Conservation (phyloP, 306 rosid genomes). For the Begonia loranthoides region DNA sequence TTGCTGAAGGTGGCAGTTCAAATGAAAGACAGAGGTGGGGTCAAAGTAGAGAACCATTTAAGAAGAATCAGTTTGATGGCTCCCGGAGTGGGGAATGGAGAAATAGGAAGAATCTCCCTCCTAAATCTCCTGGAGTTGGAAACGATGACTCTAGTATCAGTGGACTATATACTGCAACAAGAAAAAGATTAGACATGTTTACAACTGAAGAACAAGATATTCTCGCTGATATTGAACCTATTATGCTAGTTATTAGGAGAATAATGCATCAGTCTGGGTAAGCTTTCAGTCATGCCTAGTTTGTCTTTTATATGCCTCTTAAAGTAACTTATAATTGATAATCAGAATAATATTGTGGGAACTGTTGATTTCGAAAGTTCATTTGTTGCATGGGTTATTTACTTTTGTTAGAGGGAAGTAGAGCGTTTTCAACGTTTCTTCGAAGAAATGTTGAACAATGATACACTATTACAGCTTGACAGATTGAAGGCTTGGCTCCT, state of each 20-base stretch:
- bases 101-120: slow-evolving; percentile 36
- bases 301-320: too few relatives aligned
- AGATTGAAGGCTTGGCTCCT: too few relatives aligned
- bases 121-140: slow-evolving; percentile 38
- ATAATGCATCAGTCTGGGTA: slow-evolving; percentile 88
- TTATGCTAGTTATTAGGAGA: slow-evolving; percentile 51
- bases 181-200: slow-evolving; percentile 52
- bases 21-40: slow-evolving; percentile 34
- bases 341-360: too few relatives aligned
- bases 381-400: too few relatives aligned
- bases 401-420: too few relatives aligned
- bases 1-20: slow-evolving; percentile 23
- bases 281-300: slow-evolving; percentile 7
- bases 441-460: too few relatives aligned
- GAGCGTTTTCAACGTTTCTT: too few relatives aligned
- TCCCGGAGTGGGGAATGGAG: slow-evolving; percentile 61
- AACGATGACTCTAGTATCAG: slow-evolving; percentile 14
- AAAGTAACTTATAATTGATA: too few relatives aligned
- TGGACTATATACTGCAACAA: slow-evolving; percentile 25
- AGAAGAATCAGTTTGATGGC: slow-evolving; percentile 44
- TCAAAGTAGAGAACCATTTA: slow-evolving; percentile 29
- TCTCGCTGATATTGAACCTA: slow-evolving; percentile 43
- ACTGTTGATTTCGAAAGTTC: too few relatives aligned
- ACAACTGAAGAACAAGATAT: slow-evolving; percentile 67
- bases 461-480: too few relatives aligned